Percentiles rank a stretch among this genome's conserved stretches.
Evolutionary conservation across 2,329 filamentous ascomycete species (phyloP).

Genomic region (Trichoderma oligosporum): DNA sequence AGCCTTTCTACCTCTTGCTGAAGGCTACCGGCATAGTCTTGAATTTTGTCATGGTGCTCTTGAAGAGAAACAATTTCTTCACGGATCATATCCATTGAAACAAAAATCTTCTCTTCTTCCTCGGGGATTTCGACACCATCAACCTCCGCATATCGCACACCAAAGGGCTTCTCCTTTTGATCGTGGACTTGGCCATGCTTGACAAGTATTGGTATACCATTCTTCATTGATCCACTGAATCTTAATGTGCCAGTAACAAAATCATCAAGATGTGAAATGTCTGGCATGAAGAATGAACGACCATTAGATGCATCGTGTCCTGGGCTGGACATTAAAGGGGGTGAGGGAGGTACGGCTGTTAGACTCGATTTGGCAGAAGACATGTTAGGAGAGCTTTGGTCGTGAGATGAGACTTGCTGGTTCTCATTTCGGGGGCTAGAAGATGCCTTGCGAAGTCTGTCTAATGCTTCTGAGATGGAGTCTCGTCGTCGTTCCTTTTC

Average conservation of each 20-base stretch:
- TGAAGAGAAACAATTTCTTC: conserved; percentile 54
- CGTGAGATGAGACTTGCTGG: conserved; percentile 25
- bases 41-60: conserved; percentile 53
- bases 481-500: conserved; percentile 27
- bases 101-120: conserved; percentile 56
- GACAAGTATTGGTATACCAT: conserved; percentile 54
- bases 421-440: conserved; percentile 29
- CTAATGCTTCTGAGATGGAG: conserved; percentile 35
- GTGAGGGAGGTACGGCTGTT: conserved; percentile 41
- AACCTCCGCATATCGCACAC: conserved; percentile 44
- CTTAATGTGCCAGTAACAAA: conserved; percentile 54
- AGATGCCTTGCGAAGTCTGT: conserved; percentile 37
- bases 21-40: conserved; percentile 51
- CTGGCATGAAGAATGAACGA: conserved; percentile 53
- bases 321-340: conserved; percentile 33
- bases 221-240: conserved; percentile 48
- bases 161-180: conserved; percentile 34
- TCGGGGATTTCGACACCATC: conserved; percentile 48
- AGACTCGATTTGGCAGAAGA: conserved; percentile 42
- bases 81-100: conserved; percentile 60
- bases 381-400: conserved; percentile 33
- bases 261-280: conserved; percentile 53
- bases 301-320: conserved; percentile 40
- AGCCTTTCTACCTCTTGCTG: conserved; percentile 50
- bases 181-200: conserved; percentile 52